Evolutionary conservation across 345 rosid species (phyloP).

Genomic region (Arabidopsis arenosa): DNA sequence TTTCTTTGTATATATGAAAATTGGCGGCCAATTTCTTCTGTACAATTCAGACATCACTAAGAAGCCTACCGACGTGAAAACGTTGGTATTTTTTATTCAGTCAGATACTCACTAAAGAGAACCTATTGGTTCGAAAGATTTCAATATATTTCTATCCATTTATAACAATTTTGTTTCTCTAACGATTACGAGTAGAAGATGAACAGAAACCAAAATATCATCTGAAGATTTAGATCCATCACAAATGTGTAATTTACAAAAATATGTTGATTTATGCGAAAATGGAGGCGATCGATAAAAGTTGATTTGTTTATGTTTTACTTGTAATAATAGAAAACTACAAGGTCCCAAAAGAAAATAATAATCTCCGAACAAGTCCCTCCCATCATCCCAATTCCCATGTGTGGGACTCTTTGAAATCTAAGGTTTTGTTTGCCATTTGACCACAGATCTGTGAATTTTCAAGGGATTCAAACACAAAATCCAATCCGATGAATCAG

Average conservation of each 20-base stretch:
- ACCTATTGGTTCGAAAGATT: constrained; percentile 30
- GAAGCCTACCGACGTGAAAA: constrained; percentile 33
- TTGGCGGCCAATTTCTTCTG: constrained; percentile 22
- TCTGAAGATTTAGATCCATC: not conserved
- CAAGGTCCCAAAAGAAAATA: constrained; percentile 25
- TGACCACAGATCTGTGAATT: constrained; percentile 33
- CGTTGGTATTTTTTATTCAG: constrained; percentile 26
- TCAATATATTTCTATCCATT: not conserved
- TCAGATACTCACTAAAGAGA: constrained; percentile 13
- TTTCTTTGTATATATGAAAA: constrained; percentile 33
- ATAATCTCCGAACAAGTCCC: not conserved
- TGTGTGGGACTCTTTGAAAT: not conserved
- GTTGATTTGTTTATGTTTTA: not conserved
- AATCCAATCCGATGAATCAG: constrained; percentile 35
- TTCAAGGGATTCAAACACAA: not conserved
- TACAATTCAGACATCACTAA: constrained; percentile 24
- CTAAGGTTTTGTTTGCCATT: constrained; percentile 7
- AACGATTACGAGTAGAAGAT: not conserved
- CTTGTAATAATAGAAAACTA: constrained; percentile 19
- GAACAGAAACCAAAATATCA: not conserved
- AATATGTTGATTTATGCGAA: not conserved
- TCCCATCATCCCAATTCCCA: not conserved
- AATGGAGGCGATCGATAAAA: not conserved
- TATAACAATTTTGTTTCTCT: not conserved
- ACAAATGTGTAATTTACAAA: not conserved